Conservation (phyloP, 768 basidiomycete species). For the Leucocoprinus leucothites region DNA sequence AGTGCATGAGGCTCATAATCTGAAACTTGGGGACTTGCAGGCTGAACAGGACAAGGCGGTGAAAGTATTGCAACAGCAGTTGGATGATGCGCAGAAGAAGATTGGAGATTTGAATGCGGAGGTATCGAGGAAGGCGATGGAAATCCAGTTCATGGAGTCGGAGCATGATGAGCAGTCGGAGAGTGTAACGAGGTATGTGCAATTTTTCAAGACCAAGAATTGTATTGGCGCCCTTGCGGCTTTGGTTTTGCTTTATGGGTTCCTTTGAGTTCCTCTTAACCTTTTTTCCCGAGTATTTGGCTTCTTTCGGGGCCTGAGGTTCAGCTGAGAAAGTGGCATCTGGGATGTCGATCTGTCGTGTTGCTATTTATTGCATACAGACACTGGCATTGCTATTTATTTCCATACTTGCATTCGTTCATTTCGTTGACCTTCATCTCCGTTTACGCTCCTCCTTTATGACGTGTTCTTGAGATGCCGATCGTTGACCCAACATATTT, state of each 20-base stretch:
- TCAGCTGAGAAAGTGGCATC: neutral
- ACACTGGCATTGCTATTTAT: neutral
- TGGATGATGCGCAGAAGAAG: slow-evolving; percentile 48
- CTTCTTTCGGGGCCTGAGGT: neutral
- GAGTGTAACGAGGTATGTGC: slow-evolving; percentile 13
- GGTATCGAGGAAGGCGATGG: slow-evolving; percentile 70
- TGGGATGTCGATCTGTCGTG: slow-evolving; percentile 6
- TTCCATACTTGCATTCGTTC: neutral
- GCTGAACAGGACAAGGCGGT: slow-evolving; percentile 61
- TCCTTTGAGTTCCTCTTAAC: slow-evolving; percentile 30
- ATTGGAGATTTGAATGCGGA: slow-evolving; percentile 57
- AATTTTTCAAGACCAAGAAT: slow-evolving; percentile 54
- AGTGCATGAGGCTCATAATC: slow-evolving; percentile 81
- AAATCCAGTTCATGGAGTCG: slow-evolving; percentile 75
- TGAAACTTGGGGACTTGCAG: slow-evolving; percentile 73
- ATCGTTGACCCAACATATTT: slow-evolving; percentile 26
- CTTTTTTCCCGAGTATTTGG: neutral
- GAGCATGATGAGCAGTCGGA: slow-evolving; percentile 64
- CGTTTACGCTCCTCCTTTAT: slow-evolving; percentile 18
- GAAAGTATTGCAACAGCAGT: slow-evolving; percentile 50
- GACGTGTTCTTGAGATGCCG: slow-evolving; percentile 27
- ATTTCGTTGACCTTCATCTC: slow-evolving; percentile 20
- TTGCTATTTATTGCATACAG: slow-evolving; percentile 11
- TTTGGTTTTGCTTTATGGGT: slow-evolving; percentile 53
- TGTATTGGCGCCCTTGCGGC: slow-evolving; percentile 49